phyloP scores from a whole-genome alignment of 768 basidiomycete species.

The Auricularia cornea region DNA sequence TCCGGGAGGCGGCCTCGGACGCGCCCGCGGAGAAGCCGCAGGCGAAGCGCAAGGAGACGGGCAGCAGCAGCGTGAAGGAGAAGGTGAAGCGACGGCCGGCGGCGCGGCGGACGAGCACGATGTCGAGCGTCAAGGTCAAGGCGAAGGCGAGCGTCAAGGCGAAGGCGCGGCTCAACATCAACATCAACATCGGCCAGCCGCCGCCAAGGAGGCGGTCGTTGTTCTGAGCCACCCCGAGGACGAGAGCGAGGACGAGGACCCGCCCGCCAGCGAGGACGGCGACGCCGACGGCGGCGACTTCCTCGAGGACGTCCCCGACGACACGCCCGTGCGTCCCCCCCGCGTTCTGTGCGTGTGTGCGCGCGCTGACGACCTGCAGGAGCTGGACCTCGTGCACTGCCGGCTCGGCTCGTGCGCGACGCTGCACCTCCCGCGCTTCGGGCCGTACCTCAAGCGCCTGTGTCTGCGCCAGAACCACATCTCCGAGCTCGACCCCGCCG shows the following conservation, averaged over 20 bases:
- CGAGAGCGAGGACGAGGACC: conserved; percentile 43
- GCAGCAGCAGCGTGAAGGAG: not conserved
- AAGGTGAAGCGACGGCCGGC: not conserved
- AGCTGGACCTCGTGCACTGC: conserved; percentile 78
- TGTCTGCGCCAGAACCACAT: conserved; percentile 86
- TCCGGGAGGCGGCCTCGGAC: not conserved
- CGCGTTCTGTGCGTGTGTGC: not conserved
- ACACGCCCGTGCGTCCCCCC: conserved; percentile 70
- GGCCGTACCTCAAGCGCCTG: conserved; percentile 53
- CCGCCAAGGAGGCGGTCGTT: not conserved
- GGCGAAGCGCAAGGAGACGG: conserved; percentile 3
- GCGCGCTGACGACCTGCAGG: conserved; percentile 36
- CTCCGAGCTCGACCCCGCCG: conserved; percentile 58
- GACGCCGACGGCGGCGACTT: conserved; percentile 39
- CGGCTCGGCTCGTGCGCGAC: conserved; percentile 54
- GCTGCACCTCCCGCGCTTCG: conserved; percentile 63
- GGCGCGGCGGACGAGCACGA: not conserved
- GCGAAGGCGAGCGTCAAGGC: not conserved
- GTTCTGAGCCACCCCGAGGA: conserved; percentile 14
- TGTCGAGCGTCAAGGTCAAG: not conserved
- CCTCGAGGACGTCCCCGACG: conserved; percentile 70
- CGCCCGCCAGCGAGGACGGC: conserved; percentile 33
- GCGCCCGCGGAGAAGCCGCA: not conserved
- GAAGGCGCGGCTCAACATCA: not conserved
- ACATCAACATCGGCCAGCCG: not conserved